Evolutionary conservation across 805 yeast species (phyloP), one percentile per base, ranked within the genome.

Genomic region (Huiozyma sinensis): DNA sequence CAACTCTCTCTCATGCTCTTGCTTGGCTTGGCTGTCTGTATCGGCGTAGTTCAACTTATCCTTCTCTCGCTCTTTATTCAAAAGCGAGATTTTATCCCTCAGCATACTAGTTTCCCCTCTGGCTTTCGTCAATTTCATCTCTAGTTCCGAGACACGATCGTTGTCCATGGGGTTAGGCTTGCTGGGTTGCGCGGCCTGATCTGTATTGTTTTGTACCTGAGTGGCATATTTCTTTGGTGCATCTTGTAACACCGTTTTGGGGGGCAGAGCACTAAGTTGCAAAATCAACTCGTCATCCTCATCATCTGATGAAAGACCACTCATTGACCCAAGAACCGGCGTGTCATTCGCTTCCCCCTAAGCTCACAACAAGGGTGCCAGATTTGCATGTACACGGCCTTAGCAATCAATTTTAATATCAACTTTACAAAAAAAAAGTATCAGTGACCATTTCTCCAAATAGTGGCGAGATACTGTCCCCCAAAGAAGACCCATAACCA

Each of bases 41-140:
- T 53, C 49, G 5, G 48, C 47, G 41, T 63, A 63, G 6, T 45
- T 46, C 31, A 53, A 47, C 28, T 65, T 54, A 49, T 75, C 79
- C 1, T 59, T 61, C 6, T 64, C 64, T 36, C 65, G 65, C 40
- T 65, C 68, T 28, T 55, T 56, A 41, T 72, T 74, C 3, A 75
- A 48, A 36, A 72, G 70, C 17, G 71, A 64, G 17, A 83, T 63
- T 52, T 79, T 85, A 7, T 81, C 76, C 44, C 94, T 68, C 12
- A 89, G 67, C 33, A 88, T 79, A 10, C 92, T 79, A 33, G 84
- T 79, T 55, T 89, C 95, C 2, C 97, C 97, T 44, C 75, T 75
- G 5, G 85, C 81, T 33, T 71, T 64, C 44, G 67, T 69, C n/a
- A 78, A 49, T 36, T 65, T 31, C 33, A 31, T 9, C 33, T 8